Base-by-base conservation (phyloP, 805 yeast species). In the Metschnikowia matae region DNA sequence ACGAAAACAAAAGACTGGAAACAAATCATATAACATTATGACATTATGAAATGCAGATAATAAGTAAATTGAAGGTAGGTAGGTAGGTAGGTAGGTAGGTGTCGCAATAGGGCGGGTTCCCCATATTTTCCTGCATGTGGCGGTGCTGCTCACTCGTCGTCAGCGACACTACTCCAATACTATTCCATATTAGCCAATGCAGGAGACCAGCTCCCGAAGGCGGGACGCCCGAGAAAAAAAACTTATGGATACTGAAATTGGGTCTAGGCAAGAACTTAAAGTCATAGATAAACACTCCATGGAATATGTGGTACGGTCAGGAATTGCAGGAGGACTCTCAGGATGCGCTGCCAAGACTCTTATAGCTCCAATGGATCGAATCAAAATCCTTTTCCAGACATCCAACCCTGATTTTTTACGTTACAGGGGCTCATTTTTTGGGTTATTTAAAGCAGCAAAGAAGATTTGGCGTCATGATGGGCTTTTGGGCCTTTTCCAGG, bases 301-400 rank as follows among this genome's bases (percentile, higher is more conserved):
- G 29, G 92, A 87, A 52, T 94, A 92, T 67, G 83, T 94, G 15
- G 52, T 89, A 35, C 77, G 89, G 54, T 85, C 95, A 18, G 99
- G 96, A 0, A 56, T 90, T 0, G 96, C 99, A 0, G 99, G 99
- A 17, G 99, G 99, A 2, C 59, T 88, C 3, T 97, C 98, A 0
- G 99, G 99, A 1, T 83, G 90, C 48, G 89, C 94, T n/a, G 98
- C 97, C 2, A 94, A 94, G 63, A 89, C 98, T 0, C 73, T 91
- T 49, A 88, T 94, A 40, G 99, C 99, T 0, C 99, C 99, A 1
- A 68, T 94, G 51, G 99, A 94, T 68, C 78, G 99, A 60, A 92
- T 94, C 57, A 94, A 94, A 70, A 94, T 94, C 62, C 72, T 94
- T 44, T 94, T 94, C 68, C 99, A 94, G 69, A 94, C 99, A 1